Conservation (phyloP, 2,329 filamentous ascomycete genomes). For the Biscogniauxia marginata region DNA sequence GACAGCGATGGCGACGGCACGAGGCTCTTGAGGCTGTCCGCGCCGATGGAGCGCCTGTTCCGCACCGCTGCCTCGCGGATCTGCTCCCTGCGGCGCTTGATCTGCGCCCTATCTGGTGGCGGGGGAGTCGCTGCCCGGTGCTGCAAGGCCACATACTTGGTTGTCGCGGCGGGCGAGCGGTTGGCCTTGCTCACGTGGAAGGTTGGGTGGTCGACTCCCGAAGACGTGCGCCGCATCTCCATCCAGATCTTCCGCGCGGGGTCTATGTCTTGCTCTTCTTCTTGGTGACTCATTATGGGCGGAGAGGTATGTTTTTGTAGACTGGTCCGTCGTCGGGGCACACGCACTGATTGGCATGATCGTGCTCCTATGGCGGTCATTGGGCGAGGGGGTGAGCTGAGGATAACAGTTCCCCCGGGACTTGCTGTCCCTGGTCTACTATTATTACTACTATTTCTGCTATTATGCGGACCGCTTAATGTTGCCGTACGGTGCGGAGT, state of each 20-base stretch:
- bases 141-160: not conserved
- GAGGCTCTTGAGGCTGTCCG: conserved; percentile 30
- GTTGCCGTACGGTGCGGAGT: conserved; percentile 2
- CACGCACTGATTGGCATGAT: conserved; percentile 5
- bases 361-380: not conserved
- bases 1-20: conserved; percentile 25
- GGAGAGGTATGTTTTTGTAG: conserved; percentile 8
- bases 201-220: conserved; percentile 11
- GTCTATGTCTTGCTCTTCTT: conserved; percentile 18
- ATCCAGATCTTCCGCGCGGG: conserved; percentile 31
- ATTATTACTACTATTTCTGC: not conserved
- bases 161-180: conserved; percentile 9
- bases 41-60: conserved; percentile 30
- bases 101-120: conserved; percentile 17
- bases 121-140: not conserved
- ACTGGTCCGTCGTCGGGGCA: conserved; percentile 17
- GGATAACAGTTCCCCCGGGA: conserved; percentile 1
- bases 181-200: conserved; percentile 17
- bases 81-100: conserved; percentile 20
- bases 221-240: conserved; percentile 28
- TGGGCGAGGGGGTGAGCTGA: not conserved
- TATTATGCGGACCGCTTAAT: not conserved
- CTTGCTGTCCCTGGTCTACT: not conserved
- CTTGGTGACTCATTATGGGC: not conserved
- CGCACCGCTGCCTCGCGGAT: conserved; percentile 27